phyloP scores from a whole-genome alignment of 257 asterid genomes.

The Eustoma russellianum region DNA sequence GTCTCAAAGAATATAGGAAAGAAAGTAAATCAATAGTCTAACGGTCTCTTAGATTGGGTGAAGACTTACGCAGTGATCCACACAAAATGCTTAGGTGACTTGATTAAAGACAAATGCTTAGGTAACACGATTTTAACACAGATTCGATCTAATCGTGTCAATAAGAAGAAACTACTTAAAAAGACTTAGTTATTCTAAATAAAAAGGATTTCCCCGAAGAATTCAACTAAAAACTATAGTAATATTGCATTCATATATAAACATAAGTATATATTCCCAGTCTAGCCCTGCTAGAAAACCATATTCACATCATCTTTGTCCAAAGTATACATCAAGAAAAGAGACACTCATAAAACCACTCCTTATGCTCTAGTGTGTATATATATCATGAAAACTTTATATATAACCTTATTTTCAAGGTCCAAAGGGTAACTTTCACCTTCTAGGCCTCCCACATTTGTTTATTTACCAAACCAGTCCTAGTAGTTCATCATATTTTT shows the following conservation, averaged over 20 bases:
- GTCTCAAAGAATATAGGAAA: too few relatives aligned
- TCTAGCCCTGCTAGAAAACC: conserved; percentile 17
- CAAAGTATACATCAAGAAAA: not conserved
- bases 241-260: conserved; percentile 14
- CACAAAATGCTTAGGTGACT: too few relatives aligned
- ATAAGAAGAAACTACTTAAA: too few relatives aligned
- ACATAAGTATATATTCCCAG: conserved; percentile 16
- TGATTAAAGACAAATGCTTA: too few relatives aligned
- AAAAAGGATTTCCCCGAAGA: too few relatives aligned
- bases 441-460: conserved; percentile 13
- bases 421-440: not conserved
- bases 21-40: too few relatives aligned
- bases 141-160: too few relatives aligned
- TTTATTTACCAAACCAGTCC: conserved; percentile 29
- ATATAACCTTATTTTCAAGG: not conserved
- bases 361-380: conserved; percentile 11
- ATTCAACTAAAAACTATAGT: too few relatives aligned
- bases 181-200: too few relatives aligned
- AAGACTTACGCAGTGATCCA: too few relatives aligned
- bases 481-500: conserved; percentile 9
- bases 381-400: conserved; percentile 4
- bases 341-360: conserved; percentile 18
- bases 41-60: too few relatives aligned
- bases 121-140: too few relatives aligned
- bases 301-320: conserved; percentile 19